These are phyloP conservation scores for Geotrichum fermentans DNA, from an alignment of 1,139 yeast genomes.

Conservation along the genomic window DNA sequence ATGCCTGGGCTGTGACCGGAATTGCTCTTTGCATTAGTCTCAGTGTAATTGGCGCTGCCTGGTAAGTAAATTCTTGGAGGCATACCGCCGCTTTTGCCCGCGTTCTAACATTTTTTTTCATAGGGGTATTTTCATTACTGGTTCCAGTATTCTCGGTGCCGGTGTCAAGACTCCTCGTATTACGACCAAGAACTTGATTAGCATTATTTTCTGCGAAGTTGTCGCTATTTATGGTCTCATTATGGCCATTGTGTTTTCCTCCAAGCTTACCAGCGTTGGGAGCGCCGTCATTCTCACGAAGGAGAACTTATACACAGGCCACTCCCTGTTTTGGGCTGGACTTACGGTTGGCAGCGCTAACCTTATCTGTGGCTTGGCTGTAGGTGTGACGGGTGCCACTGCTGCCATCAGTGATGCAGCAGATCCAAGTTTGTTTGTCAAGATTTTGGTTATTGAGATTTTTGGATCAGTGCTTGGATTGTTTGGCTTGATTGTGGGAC, in stretches of 20 bases:
- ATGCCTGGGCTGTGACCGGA: slow-evolving; percentile 94
- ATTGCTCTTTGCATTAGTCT: slow-evolving; percentile 90
- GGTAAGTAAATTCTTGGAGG: slow-evolving; percentile 46
- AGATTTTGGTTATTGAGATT: slow-evolving; percentile 93
- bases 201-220: slow-evolving; percentile 97
- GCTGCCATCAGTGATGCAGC: slow-evolving; percentile 99
- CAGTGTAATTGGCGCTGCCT: slow-evolving; percentile 95
- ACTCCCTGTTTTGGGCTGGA: slow-evolving; percentile 97
- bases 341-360: slow-evolving; percentile 90
- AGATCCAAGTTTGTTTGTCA: slow-evolving; percentile 88
- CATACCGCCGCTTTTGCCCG: no score
- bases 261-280: slow-evolving; percentile 76
- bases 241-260: slow-evolving; percentile 94
- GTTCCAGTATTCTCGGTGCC: slow-evolving; percentile 92
- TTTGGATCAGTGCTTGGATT: slow-evolving; percentile 95
- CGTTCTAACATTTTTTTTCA: slow-evolving; percentile 3
- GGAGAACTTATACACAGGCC: slow-evolving; percentile 85
- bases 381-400: slow-evolving; percentile 95
- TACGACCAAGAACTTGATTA: slow-evolving; percentile 92
- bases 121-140: slow-evolving; percentile 89
- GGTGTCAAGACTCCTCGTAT: slow-evolving; percentile 97
- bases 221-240: slow-evolving; percentile 97
- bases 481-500: slow-evolving; percentile 84
- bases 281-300: slow-evolving; percentile 60
- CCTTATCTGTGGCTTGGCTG: slow-evolving; percentile 94